Evolutionary conservation across 768 basidiomycete species (phyloP), one percentile per base, ranked within the genome.

Genomic region (Peribolospora kevripleyi): DNA sequence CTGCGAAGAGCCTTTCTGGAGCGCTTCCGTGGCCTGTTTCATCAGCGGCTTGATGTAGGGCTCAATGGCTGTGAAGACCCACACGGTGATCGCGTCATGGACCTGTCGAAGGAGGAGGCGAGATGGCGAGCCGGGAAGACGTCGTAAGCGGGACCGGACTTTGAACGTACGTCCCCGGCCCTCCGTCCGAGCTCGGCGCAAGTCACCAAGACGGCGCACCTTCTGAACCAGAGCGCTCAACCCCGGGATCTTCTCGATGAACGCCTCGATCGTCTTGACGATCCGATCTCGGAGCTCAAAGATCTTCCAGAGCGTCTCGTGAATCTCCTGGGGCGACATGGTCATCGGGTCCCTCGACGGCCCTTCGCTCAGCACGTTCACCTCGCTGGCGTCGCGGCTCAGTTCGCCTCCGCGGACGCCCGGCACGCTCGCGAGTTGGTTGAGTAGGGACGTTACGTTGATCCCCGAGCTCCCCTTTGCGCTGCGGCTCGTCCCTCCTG

Each of bases 271-370:
- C 67, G 77, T 80, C 73, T 87, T 88, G 62, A 77, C 65, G 55
- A 71, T 57, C 56, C 73, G 39, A 82, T 91, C 87, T 51, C 85
- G 73, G 69, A 90, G 90, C 38, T 72, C 78, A 64, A 95, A 66
- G 5, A 91, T 77, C 68, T 84, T 77, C 85, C 86, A 90, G 25
- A 90, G 68, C 3, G 79, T 76, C 2, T 75, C 69, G 65, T 88
- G 84, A 51, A 91, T 61, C 66, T 95, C 85, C 67, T 90, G 84
- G 3, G 88, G 86, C 52, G 69, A 78, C 85, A 95, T 84, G 13
- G 82, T 75, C 58, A 79, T 76, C 0, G 87, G 82, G 53, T 70
- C 65, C 10, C 72, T 69, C 65, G 77, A 78, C n/a, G 72, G 69
- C 50, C 63, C 60, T 0, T 76, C 75, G 10, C 81, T 68, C 52